Evolutionary conservation across 2,329 filamentous ascomycete species (phyloP).

Genomic region (Monosporascus sp.): DNA sequence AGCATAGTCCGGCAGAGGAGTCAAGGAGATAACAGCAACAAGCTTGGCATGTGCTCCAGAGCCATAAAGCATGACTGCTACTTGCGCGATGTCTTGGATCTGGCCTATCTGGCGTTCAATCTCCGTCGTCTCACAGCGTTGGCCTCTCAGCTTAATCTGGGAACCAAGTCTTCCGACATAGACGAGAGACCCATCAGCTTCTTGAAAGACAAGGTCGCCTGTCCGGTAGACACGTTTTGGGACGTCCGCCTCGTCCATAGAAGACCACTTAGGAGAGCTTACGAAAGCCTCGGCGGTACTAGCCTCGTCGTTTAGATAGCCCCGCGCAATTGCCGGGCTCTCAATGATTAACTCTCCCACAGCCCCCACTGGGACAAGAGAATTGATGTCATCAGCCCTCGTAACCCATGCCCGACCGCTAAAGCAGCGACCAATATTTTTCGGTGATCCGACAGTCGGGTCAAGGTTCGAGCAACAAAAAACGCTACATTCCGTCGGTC

Average conservation of each 20-base stretch:
- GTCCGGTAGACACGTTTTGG: conserved; percentile 31
- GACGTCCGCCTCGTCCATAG: not conserved
- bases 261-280: not conserved
- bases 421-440: not conserved
- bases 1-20: not conserved
- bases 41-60: not conserved
- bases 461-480: not conserved
- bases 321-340: not conserved
- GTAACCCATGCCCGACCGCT: not conserved
- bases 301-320: not conserved
- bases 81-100: not conserved
- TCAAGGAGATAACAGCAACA: not conserved
- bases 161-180: conserved; percentile 44
- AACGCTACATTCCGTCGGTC: not conserved
- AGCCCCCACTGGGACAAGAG: not conserved
- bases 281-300: not conserved
- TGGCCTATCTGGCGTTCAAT: not conserved
- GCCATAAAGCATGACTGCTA: not conserved
- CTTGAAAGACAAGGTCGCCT: conserved; percentile 33
- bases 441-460: not conserved
- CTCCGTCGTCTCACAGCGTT: conserved; percentile 36
- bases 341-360: not conserved
- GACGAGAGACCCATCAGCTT: conserved; percentile 26
- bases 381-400: not conserved
- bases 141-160: conserved; percentile 50